phyloP scores from a whole-genome alignment of 495 filamentous ascomycete species.

The Lasiosphaeria hispida region DNA sequence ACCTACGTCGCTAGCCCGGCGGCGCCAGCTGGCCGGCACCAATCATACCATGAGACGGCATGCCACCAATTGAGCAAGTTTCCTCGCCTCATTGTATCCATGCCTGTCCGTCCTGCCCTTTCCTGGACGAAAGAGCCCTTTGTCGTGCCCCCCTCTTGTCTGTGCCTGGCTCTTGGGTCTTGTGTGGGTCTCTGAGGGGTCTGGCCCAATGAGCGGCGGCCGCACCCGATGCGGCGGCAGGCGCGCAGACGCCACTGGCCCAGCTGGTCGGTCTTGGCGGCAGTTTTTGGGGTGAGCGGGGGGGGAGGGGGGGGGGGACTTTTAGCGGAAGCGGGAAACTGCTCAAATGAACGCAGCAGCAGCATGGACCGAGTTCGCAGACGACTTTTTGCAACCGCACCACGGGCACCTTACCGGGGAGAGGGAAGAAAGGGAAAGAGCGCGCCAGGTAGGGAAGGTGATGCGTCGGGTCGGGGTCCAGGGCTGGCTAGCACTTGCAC shows the following conservation, averaged over 20 bases:
- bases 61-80: slow-evolving; percentile 27
- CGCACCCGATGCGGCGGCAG: background rate
- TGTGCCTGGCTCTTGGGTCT: background rate
- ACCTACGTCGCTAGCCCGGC: background rate
- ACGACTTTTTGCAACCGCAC: no score
- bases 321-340: slow-evolving; percentile 23
- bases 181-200: background rate
- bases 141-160: background rate
- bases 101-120: background rate
- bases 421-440: background rate
- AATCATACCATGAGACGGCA: background rate
- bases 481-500: no score
- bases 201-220: background rate
- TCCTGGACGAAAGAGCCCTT: background rate
- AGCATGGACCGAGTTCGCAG: no score
- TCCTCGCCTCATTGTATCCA: background rate
- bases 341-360: slow-evolving; percentile 30
- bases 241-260: background rate
- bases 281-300: background rate
- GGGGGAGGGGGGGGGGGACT: no score
- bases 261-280: slow-evolving; percentile 6
- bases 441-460: background rate
- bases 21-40: background rate
- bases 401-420: no score
- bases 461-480: no score